phyloP scores from a whole-genome alignment of 2,329 filamentous ascomycete species.

The Pleoardoris graminearum region DNA sequence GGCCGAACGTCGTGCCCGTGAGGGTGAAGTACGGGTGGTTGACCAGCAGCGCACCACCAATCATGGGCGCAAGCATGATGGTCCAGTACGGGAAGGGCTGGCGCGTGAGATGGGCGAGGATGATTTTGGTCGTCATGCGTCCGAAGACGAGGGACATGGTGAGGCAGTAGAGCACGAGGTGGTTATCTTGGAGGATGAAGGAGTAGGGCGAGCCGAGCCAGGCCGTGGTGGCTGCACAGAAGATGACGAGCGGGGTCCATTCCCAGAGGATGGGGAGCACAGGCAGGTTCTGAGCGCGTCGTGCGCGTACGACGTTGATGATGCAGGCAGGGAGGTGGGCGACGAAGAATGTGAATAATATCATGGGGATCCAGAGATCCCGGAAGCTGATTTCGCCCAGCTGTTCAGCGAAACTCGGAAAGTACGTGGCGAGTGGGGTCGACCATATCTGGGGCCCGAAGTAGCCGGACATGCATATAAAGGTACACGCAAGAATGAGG shows the following conservation, averaged over 20 bases:
- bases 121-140: conserved; percentile 98
- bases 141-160: conserved; percentile 98
- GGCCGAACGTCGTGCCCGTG: conserved; percentile 54
- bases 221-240: conserved; percentile 70
- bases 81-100: conserved; percentile 99
- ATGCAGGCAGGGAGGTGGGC: conserved; percentile 87
- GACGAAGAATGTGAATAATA: conserved; percentile 52
- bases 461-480: conserved; percentile 86
- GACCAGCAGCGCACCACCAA: conserved; percentile 79
- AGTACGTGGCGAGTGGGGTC: conserved; percentile 65
- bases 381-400: conserved; percentile 77
- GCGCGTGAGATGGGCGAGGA: conserved; percentile 88
- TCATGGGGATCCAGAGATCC: conserved; percentile 79
- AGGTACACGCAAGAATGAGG: conserved; percentile 78
- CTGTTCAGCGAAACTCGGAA: conserved; percentile 49
- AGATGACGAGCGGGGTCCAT: conserved; percentile 89
- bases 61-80: conserved; percentile 81
- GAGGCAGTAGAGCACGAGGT: conserved; percentile 87
- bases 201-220: conserved; percentile 94
- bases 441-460: conserved; percentile 90
- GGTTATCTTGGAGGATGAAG: conserved; percentile 77
- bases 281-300: conserved; percentile 71
- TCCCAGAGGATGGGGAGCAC: conserved; percentile 84
- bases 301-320: conserved; percentile 78
- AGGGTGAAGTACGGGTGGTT: conserved; percentile 73